Evolutionary conservation across 164 flowering plant genomes (phyloP).

Genomic region (Vitis rotundifolia): DNA sequence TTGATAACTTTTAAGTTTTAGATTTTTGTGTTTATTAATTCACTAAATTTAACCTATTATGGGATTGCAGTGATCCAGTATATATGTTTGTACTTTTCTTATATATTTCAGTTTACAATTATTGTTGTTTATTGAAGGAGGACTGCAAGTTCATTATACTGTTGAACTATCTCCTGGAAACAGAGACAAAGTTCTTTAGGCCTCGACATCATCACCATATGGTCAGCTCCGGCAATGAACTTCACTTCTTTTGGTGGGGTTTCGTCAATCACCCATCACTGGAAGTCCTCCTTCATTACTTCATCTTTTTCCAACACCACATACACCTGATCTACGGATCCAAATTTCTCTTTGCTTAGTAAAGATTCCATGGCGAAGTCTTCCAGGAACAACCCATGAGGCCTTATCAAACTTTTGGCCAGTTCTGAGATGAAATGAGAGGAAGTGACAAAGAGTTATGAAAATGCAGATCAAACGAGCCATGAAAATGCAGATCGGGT

Average conservation of each 20-base stretch:
- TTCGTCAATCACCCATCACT: constrained; percentile 17
- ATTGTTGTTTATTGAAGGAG: no score
- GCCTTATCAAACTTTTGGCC: constrained; percentile 14
- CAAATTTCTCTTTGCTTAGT: constrained; percentile 5
- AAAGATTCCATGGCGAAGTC: background rate
- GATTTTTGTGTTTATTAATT: no score
- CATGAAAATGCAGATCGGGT: no score
- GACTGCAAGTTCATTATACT: no score
- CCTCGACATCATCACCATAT: constrained; percentile 19
- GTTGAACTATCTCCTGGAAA: constrained; percentile 4
- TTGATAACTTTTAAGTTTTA: no score
- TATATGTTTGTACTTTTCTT: no score
- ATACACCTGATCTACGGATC: constrained; percentile 17
- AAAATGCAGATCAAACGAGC: no score
- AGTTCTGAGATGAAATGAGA: no score
- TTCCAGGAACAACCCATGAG: constrained; percentile 4
- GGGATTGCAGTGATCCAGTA: no score
- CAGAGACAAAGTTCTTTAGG: constrained; percentile 6
- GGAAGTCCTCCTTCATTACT: constrained; percentile 10
- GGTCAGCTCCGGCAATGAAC: constrained; percentile 5
- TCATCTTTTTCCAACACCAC: constrained; percentile 10
- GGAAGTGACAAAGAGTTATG: no score
- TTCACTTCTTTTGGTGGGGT: constrained; percentile 12
- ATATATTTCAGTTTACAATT: no score
- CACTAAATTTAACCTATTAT: no score